Evolutionary conservation across 192 early-diverging fungal species (phyloP).

Genomic region (Coemansia sp.): DNA sequence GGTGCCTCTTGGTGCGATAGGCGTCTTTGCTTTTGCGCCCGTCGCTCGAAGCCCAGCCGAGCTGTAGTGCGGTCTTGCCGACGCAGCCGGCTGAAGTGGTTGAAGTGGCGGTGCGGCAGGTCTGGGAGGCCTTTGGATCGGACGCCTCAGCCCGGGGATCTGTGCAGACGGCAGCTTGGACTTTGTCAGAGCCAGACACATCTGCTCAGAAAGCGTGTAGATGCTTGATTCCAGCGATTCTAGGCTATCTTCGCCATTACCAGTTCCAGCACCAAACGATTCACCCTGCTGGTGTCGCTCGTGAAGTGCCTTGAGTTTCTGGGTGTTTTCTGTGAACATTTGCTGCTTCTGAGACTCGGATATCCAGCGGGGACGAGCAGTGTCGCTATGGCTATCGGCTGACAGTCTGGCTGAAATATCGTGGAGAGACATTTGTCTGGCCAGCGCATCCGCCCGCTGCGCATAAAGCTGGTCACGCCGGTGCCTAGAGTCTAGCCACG

Average conservation of each 20-base stretch:
- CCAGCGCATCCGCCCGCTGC: conserved; percentile 32
- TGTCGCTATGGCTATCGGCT: neutral
- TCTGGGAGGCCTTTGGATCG: neutral
- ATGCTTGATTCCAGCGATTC: conserved; percentile 13
- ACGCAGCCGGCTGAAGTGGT: neutral
- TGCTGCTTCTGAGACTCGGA: conserved; percentile 9
- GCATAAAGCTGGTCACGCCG: conserved; percentile 32
- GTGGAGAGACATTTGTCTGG: conserved; percentile 19
- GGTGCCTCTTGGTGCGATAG: neutral
- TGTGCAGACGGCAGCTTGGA: conserved; percentile 19
- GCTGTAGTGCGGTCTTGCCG: neutral
- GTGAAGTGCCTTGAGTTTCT: conserved; percentile 13
- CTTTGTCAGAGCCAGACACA: conserved; percentile 27
- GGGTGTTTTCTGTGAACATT: conserved; percentile 13
- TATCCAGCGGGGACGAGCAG: neutral
- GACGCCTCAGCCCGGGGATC: conserved; percentile 19
- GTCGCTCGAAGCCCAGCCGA: neutral
- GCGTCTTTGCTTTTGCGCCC: neutral
- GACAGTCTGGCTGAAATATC: conserved; percentile 29
- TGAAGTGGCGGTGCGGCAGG: no score
- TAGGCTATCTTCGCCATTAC: conserved; percentile 4
- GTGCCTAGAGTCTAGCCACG: conserved; percentile 35
- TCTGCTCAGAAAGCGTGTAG: conserved; percentile 25
- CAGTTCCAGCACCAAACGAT: neutral
- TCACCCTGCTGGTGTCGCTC: conserved; percentile 4